Base-by-base conservation (phyloP, 352 stramenopile species). In the Globisporangium perplexum region DNA sequence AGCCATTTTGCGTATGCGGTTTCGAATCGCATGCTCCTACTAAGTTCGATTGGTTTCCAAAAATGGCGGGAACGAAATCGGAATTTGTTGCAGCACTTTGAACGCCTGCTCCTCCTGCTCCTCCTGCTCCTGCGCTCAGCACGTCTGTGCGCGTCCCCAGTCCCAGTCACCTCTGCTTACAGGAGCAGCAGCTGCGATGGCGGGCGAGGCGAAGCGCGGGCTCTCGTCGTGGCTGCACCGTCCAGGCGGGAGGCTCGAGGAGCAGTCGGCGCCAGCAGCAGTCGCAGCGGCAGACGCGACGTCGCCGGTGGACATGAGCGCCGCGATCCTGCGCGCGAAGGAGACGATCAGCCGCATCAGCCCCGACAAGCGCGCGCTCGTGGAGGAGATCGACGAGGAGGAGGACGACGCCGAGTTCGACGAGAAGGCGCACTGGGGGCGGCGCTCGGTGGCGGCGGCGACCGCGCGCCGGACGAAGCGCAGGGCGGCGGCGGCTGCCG, bases 401-500 rank as follows among this genome's bases (percentile, higher is more conserved):
- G 71, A 70, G 35, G 80, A 90, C 55, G 80, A 90, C 59, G 63
- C 49, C 28, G 80, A 90, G 60, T 88, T 90, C 45, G 80, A 89
- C 24, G 76, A 89, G 42, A 59, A 69, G 17, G 74, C 76, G 39
- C 77, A 88, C 23, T 90, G 77, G 80, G 62, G 68, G 3, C 59
- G 77, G 14, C 64, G 71, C n/a, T 45, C 39, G 39, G n/a, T n/a
- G 1, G n/a, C 20, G 18, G 60, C 63, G n/a, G 63, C 65, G 15
- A 62, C 68, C 10, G 55, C 50, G 18, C 59, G 23, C 30, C 15
- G 36, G 1, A 55, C 50, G 51, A 63, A 61, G 36, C 66, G 45
- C 59, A 63, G 33, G 51, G 28, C 52, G 14, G 53, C 33, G 33
- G 22, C 14, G 38, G 53, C 2, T 59, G n/a, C n/a, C n/a, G 78